A percentile compares a stretch with the other conserved stretches of the same genome.
Evolutionary conservation across 306 rosid species (phyloP).

Genomic region (Glycine latifolia): DNA sequence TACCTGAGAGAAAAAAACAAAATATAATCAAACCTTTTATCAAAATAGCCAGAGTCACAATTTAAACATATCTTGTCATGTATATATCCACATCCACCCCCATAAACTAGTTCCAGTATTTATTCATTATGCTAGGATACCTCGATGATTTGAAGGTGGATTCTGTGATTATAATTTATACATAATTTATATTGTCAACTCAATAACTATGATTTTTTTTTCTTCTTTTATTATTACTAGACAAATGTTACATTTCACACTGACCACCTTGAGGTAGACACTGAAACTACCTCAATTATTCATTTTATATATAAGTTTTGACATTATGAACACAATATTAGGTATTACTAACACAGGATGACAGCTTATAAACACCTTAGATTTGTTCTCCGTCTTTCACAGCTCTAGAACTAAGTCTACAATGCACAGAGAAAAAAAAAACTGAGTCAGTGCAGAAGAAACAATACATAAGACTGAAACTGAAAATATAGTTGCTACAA

Average conservation of each 20-base stretch:
- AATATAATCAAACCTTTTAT: no score
- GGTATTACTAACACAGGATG: slow-evolving; percentile 39
- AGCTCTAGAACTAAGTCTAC: slow-evolving; percentile 90
- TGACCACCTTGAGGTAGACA: slow-evolving; percentile 48
- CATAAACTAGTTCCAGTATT: no score
- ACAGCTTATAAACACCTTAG: slow-evolving; percentile 32
- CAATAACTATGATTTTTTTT: slow-evolving; percentile 15
- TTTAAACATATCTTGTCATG: no score
- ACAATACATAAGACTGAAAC: background rate
- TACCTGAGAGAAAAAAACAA: no score
- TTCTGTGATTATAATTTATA: background rate
- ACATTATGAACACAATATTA: slow-evolving; percentile 44
- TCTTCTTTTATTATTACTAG: slow-evolving; percentile 14
- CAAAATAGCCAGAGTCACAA: no score
- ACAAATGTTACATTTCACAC: slow-evolving; percentile 51
- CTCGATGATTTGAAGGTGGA: background rate
- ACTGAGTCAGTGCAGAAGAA: slow-evolving; percentile 20
- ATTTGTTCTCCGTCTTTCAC: slow-evolving; percentile 56
- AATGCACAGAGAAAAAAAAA: slow-evolving; percentile 30
- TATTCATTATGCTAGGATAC: background rate
- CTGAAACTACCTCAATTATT: slow-evolving; percentile 57
- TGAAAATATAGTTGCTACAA: background rate
- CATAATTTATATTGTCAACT: slow-evolving; percentile 29
- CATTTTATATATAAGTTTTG: slow-evolving; percentile 36
- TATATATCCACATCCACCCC: no score